phyloP scores from a whole-genome alignment of 2,329 filamentous ascomycete species.

The Colletotrichum horii region DNA sequence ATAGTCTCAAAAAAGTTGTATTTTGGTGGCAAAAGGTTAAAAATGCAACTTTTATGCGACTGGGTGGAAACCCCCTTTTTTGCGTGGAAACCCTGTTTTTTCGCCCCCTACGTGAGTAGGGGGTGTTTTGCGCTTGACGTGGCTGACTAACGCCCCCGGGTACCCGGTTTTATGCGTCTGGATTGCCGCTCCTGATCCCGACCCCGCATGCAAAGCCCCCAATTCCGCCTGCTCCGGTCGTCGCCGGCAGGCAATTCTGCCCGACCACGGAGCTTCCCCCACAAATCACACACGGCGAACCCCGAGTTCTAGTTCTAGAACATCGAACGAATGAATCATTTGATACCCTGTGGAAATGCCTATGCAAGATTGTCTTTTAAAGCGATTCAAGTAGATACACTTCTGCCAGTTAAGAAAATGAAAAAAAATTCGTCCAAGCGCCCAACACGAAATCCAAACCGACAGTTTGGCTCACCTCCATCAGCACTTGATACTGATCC shows the following conservation, averaged over 20 bases:
- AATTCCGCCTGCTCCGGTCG: not conserved
- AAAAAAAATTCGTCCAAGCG: not conserved
- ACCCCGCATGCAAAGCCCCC: not conserved
- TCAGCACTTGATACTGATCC: not conserved
- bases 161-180: not conserved
- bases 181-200: not conserved
- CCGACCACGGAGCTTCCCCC: not conserved
- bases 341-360: not conserved
- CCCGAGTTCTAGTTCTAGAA: not conserved
- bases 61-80: too few relatives aligned
- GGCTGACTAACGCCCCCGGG: too few relatives aligned
- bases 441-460: not conserved
- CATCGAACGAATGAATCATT: not conserved
- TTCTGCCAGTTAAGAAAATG: not conserved
- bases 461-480: not conserved
- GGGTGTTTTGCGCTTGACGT: too few relatives aligned
- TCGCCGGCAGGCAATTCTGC: not conserved
- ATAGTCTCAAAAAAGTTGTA: too few relatives aligned
- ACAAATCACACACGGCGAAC: not conserved
- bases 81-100: too few relatives aligned
- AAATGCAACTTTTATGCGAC: too few relatives aligned
- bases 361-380: not conserved
- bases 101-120: too few relatives aligned
- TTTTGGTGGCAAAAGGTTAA: too few relatives aligned
- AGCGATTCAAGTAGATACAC: not conserved